Base-by-base conservation (phyloP, 352 stramenopile genomes). In the Pythium plurisporium region DNA sequence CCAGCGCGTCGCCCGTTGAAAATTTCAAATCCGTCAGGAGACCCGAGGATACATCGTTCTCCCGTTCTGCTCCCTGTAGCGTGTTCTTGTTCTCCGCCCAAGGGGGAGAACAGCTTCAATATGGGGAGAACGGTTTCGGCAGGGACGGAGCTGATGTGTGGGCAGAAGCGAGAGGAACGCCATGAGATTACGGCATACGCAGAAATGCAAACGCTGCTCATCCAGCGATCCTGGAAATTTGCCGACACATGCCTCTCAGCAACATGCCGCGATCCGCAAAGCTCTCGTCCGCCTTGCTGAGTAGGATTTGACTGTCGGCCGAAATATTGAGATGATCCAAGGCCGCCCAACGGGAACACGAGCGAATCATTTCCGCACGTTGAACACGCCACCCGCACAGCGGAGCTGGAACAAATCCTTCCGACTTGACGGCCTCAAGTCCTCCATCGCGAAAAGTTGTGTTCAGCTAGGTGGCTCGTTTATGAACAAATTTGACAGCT, bases 401-500 rank as follows among this genome's bases (percentile, higher is more conserved):
- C 15, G 43, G 25, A 22, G 26, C 20, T 25, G 43, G 23, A 40
- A 53, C 29, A 53, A 53, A 12, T n/a, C 9, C 30, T 10, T 46
- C 40, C 40, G 40, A 40, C 27, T 51, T 31, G 12, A 30, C 15
- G n/a, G 33, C 20, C 29, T 48, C 23, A 10, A 31, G 19, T 42
- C 41, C 59, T 56, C 60, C 55, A 42, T 51, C 37, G 51, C 37
- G n/a, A 15, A 42, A 33, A 62, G 23, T 31, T 64, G 53, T 56
- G 61, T 69, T 63, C 61, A 64, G 55, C 54, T n/a, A n/a, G 37
- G 46, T 55, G 61, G 38, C 49, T 29, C 41, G 61, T 37, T 45
- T 44, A 23, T 69, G 54, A 30, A 40, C 46, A 53, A 42, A 64
- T 64, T 69, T 69, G 61, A 69, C 55, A 60, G 26, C 25, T 38